phyloP scores from a whole-genome alignment of 1,284 basidiomycete species.

The Cutaneotrichosporon daszewskae region DNA sequence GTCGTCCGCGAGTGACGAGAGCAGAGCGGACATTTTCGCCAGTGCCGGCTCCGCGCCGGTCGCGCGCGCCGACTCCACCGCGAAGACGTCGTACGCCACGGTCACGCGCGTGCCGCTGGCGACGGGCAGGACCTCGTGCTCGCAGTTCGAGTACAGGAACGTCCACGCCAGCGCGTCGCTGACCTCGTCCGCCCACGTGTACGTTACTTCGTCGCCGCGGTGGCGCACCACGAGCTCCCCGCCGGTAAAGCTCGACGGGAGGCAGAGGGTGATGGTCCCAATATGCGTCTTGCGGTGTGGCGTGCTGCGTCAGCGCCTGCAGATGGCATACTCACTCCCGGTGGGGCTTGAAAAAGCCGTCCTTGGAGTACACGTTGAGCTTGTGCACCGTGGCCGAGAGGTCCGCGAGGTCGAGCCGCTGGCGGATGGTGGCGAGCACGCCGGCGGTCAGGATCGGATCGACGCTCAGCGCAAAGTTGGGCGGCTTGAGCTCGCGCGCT shows the following conservation, averaged over 20 bases:
- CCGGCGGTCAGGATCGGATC: constrained; percentile 11
- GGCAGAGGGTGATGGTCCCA: constrained; percentile 22
- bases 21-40: neutral
- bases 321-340: neutral
- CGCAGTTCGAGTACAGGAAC: constrained; percentile 50
- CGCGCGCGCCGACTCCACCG: neutral
- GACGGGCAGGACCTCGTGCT: constrained; percentile 51
- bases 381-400: constrained; percentile 9
- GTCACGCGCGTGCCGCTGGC: constrained; percentile 49
- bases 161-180: constrained; percentile 11
- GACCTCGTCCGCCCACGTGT: constrained; percentile 10
- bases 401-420: neutral
- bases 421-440: constrained; percentile 7
- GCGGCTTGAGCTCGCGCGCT: constrained; percentile 21
- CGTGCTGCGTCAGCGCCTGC: neutral
- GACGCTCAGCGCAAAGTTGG: constrained; percentile 13
- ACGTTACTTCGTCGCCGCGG: constrained; percentile 2
- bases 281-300: constrained; percentile 1
- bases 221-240: constrained; percentile 24
- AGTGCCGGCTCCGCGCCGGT: neutral
- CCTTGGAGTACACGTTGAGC: neutral
- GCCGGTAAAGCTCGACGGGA: constrained; percentile 19
- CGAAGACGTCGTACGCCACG: constrained; percentile 46
- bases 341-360: constrained; percentile 6
- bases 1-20: neutral